Evolutionary conservation across 2,329 filamentous ascomycete genomes (phyloP), one percentile per base, ranked within the genome.

Genomic region (Colletotrichum sp.): DNA sequence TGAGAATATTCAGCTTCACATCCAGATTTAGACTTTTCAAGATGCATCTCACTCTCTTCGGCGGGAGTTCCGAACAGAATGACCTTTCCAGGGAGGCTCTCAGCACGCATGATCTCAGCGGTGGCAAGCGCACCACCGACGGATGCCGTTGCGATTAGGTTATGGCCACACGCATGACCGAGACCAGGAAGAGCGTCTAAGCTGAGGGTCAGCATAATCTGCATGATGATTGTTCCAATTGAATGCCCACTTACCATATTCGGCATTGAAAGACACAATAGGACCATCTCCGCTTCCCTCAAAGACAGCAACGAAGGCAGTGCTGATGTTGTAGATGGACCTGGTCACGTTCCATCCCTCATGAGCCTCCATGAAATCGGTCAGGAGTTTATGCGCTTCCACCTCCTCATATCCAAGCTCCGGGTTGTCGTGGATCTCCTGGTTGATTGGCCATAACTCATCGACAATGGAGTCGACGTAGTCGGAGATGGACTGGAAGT

Each of bases 31-130:
- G 29, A 21, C 7, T 9, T 33, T 55, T 5, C 12, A 4, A 21
- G 0, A 51, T n/a, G 5, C 6, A 13, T 7, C 64, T 38, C 29
- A 72, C 85, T 84, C 80, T 88, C 87, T 79, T 89, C 87, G 12
- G 85, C 88, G 0, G 87, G 88, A 0, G 87, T 89, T 36, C 87
- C 87, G 47, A 89, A 84, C 31, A 89, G 76, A 7, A 85, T 79
- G 7, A 89, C 80, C 66, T 84, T 85, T 6, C 87, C 87, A 0
- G 83, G 77, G 4, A 90, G 79, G 2, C 79, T 76, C 54, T 84
- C 81, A 15, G 81, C 77, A 24, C 81, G 83, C 76, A 90, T 81
- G 4, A 86, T 78, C 31, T 85, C 80, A 1, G 86, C 87, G 1
- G 87, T 82, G 5, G 86, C 88, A 4, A 91, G 77, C 29, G 83